phyloP scores from a whole-genome alignment of 1,284 basidiomycete genomes.

The Cystobasidiaceae sp. region DNA sequence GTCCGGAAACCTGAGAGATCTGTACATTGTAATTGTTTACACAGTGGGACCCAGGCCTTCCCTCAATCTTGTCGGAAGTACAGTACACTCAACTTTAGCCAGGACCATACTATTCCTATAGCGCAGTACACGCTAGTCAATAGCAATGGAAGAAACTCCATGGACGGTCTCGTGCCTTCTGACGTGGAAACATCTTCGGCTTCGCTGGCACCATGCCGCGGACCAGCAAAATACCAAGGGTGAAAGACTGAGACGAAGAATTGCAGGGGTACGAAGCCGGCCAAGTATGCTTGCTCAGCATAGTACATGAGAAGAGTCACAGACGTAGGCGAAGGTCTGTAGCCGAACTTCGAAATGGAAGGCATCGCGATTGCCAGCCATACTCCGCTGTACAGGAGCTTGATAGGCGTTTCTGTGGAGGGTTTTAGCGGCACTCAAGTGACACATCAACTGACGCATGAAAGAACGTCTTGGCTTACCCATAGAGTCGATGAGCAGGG shows the following conservation, averaged over 20 bases:
- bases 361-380: constrained; percentile 67
- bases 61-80: constrained; percentile 32
- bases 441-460: not conserved
- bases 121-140: constrained; percentile 88
- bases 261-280: constrained; percentile 67
- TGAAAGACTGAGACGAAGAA: constrained; percentile 58
- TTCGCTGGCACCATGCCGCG: not conserved
- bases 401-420: constrained; percentile 67
- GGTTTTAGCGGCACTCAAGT: not conserved
- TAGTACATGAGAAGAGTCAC: constrained; percentile 63
- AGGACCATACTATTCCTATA: constrained; percentile 69
- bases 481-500: constrained; percentile 74
- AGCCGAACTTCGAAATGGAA: constrained; percentile 65
- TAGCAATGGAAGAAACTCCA: constrained; percentile 88
- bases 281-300: constrained; percentile 69
- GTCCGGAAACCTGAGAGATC: no score
- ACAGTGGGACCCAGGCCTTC: no score
- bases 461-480: no score
- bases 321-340: constrained; percentile 73
- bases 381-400: constrained; percentile 67
- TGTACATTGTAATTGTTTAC: no score
- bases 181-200: no score
- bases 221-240: constrained; percentile 37
- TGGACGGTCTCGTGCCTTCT: not conserved
- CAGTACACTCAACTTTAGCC: constrained; percentile 44